Conservation (phyloP, 495 filamentous ascomycete genomes). For the Aspergillus cavernicola region DNA sequence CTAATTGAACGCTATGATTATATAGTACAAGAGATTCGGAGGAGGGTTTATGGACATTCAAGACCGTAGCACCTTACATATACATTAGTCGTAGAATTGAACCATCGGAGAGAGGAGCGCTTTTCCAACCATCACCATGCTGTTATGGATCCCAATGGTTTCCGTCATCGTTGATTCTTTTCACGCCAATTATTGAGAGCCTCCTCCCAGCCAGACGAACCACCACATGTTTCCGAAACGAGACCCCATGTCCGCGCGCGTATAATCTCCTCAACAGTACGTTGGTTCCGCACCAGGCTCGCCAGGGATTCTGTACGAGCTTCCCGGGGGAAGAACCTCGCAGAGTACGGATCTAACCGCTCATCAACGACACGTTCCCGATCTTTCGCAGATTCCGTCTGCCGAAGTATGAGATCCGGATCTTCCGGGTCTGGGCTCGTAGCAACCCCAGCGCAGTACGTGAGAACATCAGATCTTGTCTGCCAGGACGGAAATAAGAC, state of each 20-base stretch:
- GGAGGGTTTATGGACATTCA: too few species aligned
- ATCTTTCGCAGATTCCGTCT: slow-evolving; percentile 66
- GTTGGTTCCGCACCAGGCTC: slow-evolving; percentile 73
- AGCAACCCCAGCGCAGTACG: slow-evolving; percentile 86
- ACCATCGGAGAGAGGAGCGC: background rate
- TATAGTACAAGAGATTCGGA: too few species aligned
- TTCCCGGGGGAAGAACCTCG: slow-evolving; percentile 77
- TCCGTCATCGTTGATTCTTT: slow-evolving; percentile 21
- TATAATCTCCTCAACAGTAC: slow-evolving; percentile 83
- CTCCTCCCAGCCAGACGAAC: slow-evolving; percentile 55
- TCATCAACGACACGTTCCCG: slow-evolving; percentile 81
- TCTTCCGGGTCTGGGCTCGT: slow-evolving; percentile 85
- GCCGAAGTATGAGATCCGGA: slow-evolving; percentile 66
- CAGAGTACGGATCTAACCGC: slow-evolving; percentile 88
- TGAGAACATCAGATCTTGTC: slow-evolving; percentile 75
- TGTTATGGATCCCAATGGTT: background rate
- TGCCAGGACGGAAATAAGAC: slow-evolving; percentile 91
- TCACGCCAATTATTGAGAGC: slow-evolving; percentile 61
- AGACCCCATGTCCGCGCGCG: slow-evolving; percentile 77
- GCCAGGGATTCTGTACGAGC: slow-evolving; percentile 80
- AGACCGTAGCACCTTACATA: too few species aligned
- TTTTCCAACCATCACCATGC: background rate
- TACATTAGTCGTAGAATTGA: too few species aligned
- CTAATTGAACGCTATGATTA: too few species aligned
- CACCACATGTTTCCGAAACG: slow-evolving; percentile 74